Conservation (phyloP, 2,329 filamentous ascomycete genomes). For the Sporothrix schenckii region DNA sequence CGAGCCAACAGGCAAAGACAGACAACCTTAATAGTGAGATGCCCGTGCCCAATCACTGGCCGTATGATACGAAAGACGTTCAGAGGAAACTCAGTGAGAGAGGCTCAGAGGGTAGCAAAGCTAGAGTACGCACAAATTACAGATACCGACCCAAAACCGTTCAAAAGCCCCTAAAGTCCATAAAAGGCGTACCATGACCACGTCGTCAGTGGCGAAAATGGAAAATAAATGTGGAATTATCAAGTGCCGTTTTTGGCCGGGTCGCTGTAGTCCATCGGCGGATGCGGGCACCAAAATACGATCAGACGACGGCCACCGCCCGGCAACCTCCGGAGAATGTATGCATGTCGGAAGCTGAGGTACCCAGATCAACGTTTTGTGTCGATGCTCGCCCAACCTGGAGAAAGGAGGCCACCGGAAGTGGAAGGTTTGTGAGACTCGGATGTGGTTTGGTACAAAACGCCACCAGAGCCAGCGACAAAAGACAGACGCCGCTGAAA, state of each 20-base stretch:
- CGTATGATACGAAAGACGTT: too few relatives aligned
- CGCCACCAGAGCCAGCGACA: neutral
- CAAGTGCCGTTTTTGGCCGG: slow-evolving; percentile 1
- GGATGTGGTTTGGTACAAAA: neutral
- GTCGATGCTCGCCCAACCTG: neutral
- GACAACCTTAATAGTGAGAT: slow-evolving; percentile 8
- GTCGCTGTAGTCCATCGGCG: slow-evolving; percentile 12
- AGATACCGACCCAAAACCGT: neutral
- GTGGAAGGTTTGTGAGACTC: neutral
- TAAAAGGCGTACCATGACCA: slow-evolving; percentile 26
- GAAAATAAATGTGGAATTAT: slow-evolving; percentile 18
- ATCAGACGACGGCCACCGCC: slow-evolving; percentile 5
- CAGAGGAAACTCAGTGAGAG: neutral
- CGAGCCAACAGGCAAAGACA: neutral
- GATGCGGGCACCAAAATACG: slow-evolving; percentile 4
- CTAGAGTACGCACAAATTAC: neutral
- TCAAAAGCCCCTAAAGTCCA: neutral
- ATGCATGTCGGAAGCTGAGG: neutral
- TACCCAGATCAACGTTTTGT: neutral
- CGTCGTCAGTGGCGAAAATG: slow-evolving; percentile 29
- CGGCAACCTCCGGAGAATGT: neutral
- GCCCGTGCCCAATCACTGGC: neutral
- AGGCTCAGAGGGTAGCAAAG: neutral
- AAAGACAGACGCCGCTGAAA: neutral
- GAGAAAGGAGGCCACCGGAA: neutral